Evolutionary conservation across 75 land plant species (phyloP), one percentile per base, ranked within the genome.

Genomic region (Sequoia sempervirens): DNA sequence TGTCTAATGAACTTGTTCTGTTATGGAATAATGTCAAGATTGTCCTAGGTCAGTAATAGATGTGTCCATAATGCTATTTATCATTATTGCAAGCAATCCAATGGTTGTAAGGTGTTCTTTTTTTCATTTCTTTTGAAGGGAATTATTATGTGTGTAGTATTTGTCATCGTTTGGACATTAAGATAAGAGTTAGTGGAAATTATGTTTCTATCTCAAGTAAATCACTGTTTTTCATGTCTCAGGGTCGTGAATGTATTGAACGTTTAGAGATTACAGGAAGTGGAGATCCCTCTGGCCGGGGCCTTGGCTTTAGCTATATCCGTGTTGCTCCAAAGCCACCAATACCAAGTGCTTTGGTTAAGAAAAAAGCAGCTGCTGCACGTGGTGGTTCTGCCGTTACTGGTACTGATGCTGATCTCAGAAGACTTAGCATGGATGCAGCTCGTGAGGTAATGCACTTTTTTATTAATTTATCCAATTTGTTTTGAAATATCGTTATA

Each of bases 361-460:
- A 96, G 87, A 98, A 96, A 80, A 98, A 98, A 83, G 84, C 92
- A 84, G 90, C 95, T 82, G 93, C 89, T 89, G 91, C 87, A 47
- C 88, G 90, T 73, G 94, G 93, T 84, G 92, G 94, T 46, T 83
- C 98, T 68, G 90, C 97, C 64, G 99, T 98, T 5, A 98, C 99
- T 85, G 99, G 99, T 53, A 98, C 99, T 76, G 99, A 98, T 92
- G 99, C 99, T 84, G 99, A 98, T 88, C 93, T 98, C 13, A 97
- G 99, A 28, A 92, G 99, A 50, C 86, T 98, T 66, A 98, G 99
- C 86, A 98, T 98, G 99, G 99, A 96, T 80, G 97, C 97, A 80
- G 98, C 99, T 52, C 88, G 97, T 50, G 99, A 98, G 95, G 99
- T 97, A 80, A 70, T 73, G 79, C 40, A 2, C 64, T 2, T 40